Base-by-base conservation (phyloP, 495 filamentous ascomycete genomes). In the Penicillium silybi region DNA sequence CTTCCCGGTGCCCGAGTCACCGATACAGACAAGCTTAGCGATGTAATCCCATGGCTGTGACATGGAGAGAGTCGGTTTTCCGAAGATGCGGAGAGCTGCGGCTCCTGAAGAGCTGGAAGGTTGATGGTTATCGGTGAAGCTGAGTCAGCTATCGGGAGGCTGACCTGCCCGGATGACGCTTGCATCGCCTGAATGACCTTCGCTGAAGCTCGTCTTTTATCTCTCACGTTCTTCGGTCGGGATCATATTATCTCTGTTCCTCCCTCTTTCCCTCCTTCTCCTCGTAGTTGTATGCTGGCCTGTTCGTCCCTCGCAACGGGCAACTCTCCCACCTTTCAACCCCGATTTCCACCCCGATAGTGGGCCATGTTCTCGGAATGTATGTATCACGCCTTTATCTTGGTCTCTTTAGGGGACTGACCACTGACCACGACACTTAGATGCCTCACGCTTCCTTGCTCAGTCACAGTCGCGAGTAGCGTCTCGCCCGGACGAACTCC, bases 11-110 rank as follows among this genome's bases (percentile, higher is more conserved):
- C 90, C 93, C 16, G 85, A 90, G 72, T 97, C 93, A 66, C 93
- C 93, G 64, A 98, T 90, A 73, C 90, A 95, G 65, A 97, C 92
- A 63, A 98, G 87, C 74, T 97, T 97, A 69, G 92, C 91, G 65
- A 97, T 97, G 76, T 95, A 97, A 75, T 97, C 90, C 92, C 92
- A 97, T 76, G 91, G 80, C 67, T 82, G 82, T 67, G 82, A 77
- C 82, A 86, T 85, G 66, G 79, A 81, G 80, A 70, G 59, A 54
- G 40, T 34, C 17, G 25, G 13, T 25, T n/a, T 27, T 22, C 41
- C 26, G 47, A 42, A 26, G 39, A 43, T 43, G 16, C 26, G 37
- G 29, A 32, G 39, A 43, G 26, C 27, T 50, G 27, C 25, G 15
- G 27, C 27, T 25, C 17, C 23, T 39, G 37, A 22, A 48, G 35